Conservation (phyloP, 1,284 basidiomycete species). For the Tetrapyrgos nigripes region DNA sequence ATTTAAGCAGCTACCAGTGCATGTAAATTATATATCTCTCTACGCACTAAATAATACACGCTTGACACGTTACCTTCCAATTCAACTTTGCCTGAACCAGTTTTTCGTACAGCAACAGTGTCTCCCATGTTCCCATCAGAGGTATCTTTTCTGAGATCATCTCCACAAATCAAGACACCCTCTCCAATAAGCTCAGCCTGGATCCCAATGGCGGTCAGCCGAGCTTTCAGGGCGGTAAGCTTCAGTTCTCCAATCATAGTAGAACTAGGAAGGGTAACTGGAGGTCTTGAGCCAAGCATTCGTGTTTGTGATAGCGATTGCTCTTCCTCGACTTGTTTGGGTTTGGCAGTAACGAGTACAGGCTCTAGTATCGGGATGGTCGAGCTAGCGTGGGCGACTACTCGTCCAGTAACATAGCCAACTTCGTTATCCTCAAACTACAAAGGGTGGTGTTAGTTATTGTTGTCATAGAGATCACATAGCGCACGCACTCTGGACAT, state of each 20-base stretch:
- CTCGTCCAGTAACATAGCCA: slow-evolving; percentile 86
- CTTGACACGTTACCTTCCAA: slow-evolving; percentile 89
- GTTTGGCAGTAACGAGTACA: slow-evolving; percentile 39
- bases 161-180: slow-evolving; percentile 93
- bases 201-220: slow-evolving; percentile 76
- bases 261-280: slow-evolving; percentile 75
- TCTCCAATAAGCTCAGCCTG: slow-evolving; percentile 93
- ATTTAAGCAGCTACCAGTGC: slow-evolving; percentile 78
- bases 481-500: slow-evolving; percentile 81
- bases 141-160: slow-evolving; percentile 54
- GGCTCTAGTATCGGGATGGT: slow-evolving; percentile 74
- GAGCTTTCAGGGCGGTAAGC: slow-evolving; percentile 83
- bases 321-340: slow-evolving; percentile 30
- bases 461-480: slow-evolving; percentile 6
- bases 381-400: slow-evolving; percentile 84
- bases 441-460: slow-evolving; percentile 10
- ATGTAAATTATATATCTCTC: slow-evolving; percentile 88
- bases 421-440: slow-evolving; percentile 99
- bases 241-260: slow-evolving; percentile 97
- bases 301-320: slow-evolving; percentile 39
- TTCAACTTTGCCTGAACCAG: slow-evolving; percentile 82
- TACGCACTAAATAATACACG: slow-evolving; percentile 87
- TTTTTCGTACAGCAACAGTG: slow-evolving; percentile 88
- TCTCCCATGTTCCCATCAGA: slow-evolving; percentile 63
- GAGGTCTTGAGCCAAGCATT: slow-evolving; percentile 66